phyloP scores from a whole-genome alignment of 192 early-diverging fungal genomes.

The Coemansia sp. region DNA sequence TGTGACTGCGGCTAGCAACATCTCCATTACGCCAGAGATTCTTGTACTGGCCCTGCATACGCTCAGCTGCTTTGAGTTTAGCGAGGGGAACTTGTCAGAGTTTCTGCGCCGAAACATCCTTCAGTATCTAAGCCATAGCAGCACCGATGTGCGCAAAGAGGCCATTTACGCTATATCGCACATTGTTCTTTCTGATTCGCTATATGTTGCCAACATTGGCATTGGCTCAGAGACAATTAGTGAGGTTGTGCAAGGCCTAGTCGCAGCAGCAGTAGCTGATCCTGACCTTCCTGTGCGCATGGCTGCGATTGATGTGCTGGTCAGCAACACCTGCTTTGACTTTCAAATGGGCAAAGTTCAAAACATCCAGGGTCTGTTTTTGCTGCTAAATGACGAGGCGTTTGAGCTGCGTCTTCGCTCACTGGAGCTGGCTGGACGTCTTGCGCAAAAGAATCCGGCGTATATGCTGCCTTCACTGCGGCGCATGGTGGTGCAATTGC shows the following conservation, averaged over 20 bases:
- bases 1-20: constrained; percentile 6
- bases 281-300: constrained; percentile 36
- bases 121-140: constrained; percentile 78
- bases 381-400: constrained; percentile 90
- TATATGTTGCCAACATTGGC: constrained; percentile 75
- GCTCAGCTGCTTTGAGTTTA: constrained; percentile 85
- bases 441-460: constrained; percentile 89
- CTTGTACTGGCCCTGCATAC: constrained; percentile 79
- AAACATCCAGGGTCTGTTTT: constrained; percentile 82
- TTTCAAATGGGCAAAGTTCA: constrained; percentile 88
- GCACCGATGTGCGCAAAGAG: constrained; percentile 70
- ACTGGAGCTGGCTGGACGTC: constrained; percentile 80
- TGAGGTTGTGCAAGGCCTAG: constrained; percentile 80
- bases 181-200: constrained; percentile 76
- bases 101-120: constrained; percentile 83
- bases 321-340: constrained; percentile 71
- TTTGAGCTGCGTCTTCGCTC: constrained; percentile 85
- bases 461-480: constrained; percentile 92
- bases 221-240: constrained; percentile 75
- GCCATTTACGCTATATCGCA: constrained; percentile 76
- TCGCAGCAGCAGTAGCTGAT: constrained; percentile 87
- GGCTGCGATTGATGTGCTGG: constrained; percentile 39
- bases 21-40: constrained; percentile 45
- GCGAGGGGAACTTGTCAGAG: constrained; percentile 77
- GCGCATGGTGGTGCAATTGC: constrained; percentile 82